These are phyloP conservation scores for Ceratobasidium sp. DNA, from an alignment of 1,284 basidiomycete species.

Conservation along the genomic window DNA sequence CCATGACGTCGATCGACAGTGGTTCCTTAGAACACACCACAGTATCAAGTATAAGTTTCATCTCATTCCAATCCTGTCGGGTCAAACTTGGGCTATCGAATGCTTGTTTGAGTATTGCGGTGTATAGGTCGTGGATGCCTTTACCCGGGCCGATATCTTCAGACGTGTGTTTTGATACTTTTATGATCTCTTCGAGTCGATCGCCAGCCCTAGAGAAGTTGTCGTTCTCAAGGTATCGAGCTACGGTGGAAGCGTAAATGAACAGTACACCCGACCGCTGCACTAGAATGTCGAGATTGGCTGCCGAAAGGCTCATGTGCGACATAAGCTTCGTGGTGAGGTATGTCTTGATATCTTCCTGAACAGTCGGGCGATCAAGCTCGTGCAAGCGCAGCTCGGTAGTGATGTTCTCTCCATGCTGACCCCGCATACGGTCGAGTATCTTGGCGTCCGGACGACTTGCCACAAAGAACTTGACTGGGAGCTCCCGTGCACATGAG, in stretches of 20 bases:
- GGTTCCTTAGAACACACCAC: neutral
- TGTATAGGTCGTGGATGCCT: neutral
- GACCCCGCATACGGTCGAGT: neutral
- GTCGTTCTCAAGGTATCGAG: neutral
- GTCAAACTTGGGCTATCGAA: neutral
- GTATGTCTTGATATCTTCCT: constrained; percentile 11
- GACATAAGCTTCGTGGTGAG: neutral
- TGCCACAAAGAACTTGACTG: neutral
- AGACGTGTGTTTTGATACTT: neutral
- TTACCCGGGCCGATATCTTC: too few relatives aligned
- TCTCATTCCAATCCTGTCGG: neutral
- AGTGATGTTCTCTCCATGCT: neutral
- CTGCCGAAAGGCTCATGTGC: neutral
- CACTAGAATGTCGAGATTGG: neutral
- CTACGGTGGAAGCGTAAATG: constrained; percentile 12
- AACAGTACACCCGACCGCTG: neutral
- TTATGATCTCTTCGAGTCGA: neutral
- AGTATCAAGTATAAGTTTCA: neutral
- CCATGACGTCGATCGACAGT: neutral
- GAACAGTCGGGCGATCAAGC: neutral
- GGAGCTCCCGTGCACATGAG: neutral
- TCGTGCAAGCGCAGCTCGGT: constrained; percentile 17
- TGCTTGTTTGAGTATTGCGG: neutral
- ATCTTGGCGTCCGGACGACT: neutral
- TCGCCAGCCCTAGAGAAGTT: neutral